Conservation (phyloP, 805 yeast genomes). For the Hanseniaspora singularis region DNA sequence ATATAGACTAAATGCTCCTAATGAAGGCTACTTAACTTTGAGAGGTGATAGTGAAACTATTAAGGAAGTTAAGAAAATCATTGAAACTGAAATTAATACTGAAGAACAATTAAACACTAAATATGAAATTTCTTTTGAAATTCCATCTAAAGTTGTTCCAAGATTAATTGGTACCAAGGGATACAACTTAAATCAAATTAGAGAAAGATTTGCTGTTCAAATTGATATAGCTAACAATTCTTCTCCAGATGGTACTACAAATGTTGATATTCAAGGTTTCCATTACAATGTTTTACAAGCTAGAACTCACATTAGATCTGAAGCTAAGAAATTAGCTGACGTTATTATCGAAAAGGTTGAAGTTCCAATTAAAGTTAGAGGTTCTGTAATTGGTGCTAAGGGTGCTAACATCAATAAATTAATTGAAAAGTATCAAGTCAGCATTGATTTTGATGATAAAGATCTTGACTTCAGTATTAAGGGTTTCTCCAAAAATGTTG, state of each 20-base stretch:
- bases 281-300: constrained; percentile 69
- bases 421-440: constrained; percentile 76
- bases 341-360: constrained; percentile 53
- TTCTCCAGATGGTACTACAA: constrained; percentile 29
- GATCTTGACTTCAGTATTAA: constrained; percentile 55
- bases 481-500: constrained; percentile 86
- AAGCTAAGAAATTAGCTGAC: constrained; percentile 71
- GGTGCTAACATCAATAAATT: constrained; percentile 74
- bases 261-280: constrained; percentile 59
- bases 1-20: constrained; percentile 39
- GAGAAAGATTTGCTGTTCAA: constrained; percentile 62
- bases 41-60: constrained; percentile 64
- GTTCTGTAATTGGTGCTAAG: constrained; percentile 69
- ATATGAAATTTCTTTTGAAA: constrained; percentile 35
- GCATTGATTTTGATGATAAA: constrained; percentile 60
- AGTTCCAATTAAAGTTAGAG: constrained; percentile 68
- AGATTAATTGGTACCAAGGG: constrained; percentile 89
- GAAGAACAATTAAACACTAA: constrained; percentile 22
- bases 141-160: constrained; percentile 58
- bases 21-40: constrained; percentile 45
- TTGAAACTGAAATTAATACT: constrained; percentile 23
- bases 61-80: constrained; percentile 29
- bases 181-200: constrained; percentile 50
- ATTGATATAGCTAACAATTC: constrained; percentile 52
- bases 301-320: constrained; percentile 41